Conservation (phyloP, 2,329 filamentous ascomycete genomes). For the Fusarium cicatricum region DNA sequence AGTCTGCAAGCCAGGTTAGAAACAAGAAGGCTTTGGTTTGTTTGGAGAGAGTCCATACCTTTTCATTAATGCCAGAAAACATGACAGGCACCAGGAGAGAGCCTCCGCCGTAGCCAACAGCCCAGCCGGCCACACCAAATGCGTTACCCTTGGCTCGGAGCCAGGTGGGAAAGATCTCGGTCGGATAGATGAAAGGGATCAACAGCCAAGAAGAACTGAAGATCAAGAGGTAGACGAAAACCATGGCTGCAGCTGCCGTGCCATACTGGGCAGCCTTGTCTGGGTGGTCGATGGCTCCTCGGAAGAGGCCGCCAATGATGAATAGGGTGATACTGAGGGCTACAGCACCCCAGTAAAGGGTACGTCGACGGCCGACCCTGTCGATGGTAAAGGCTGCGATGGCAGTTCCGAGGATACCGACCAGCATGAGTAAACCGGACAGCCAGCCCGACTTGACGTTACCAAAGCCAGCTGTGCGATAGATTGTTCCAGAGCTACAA, state of each 20-base stretch:
- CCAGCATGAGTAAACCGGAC: slow-evolving; percentile 58
- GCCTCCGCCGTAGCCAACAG: slow-evolving; percentile 26
- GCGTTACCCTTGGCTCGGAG: slow-evolving; percentile 42
- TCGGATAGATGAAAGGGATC: slow-evolving; percentile 44
- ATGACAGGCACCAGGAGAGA: background rate
- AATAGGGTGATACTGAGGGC: slow-evolving; percentile 43
- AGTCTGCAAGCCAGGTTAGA: no score
- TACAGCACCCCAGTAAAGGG: slow-evolving; percentile 47
- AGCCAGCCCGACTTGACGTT: slow-evolving; percentile 44
- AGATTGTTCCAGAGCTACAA: slow-evolving; percentile 42
- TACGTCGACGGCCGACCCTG: slow-evolving; percentile 47
- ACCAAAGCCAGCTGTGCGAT: slow-evolving; percentile 19
- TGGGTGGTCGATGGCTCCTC: slow-evolving; percentile 25
- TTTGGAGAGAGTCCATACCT: background rate
- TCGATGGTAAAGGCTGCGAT: slow-evolving; percentile 56
- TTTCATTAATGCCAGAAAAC: background rate
- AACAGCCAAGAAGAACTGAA: slow-evolving; percentile 44
- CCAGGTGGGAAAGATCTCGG: slow-evolving; percentile 44
- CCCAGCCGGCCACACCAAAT: slow-evolving; percentile 41
- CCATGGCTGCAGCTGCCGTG: slow-evolving; percentile 43
- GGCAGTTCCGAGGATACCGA: slow-evolving; percentile 59
- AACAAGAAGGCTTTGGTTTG: no score
- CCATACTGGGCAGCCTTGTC: slow-evolving; percentile 37
- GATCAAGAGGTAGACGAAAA: slow-evolving; percentile 43
- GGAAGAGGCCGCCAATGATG: slow-evolving; percentile 40